Base-by-base conservation (phyloP, 805 yeast genomes). In the Yarrowia sp. region DNA sequence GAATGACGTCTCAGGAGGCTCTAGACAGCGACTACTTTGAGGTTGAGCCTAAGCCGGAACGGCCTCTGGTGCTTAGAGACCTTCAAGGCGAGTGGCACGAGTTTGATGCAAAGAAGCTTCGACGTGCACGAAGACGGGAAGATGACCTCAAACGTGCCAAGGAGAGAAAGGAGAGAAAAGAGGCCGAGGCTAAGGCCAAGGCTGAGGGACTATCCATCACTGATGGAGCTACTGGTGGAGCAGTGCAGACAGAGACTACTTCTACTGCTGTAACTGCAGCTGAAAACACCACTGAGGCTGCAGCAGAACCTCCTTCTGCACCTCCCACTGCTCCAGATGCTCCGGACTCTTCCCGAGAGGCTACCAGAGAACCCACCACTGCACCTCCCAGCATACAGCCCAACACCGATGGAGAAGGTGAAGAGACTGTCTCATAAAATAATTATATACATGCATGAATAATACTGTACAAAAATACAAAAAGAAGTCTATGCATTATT, bases 21-120 rank as follows among this genome's bases (percentile, higher is more conserved):
- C 79, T 95, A 36, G 71, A 79, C 39, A 90, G 90, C 73, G 78
- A 77, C 1, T 95, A 90, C 76, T 95, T 93, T 71, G 73, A 74
- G 2, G 88, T 85, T 55, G 86, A 83, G 7, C 97, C 97, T 0
- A 68, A 70, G 36, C 86, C 89, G 0, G 86, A 82, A 67, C 85
- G 86, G 6, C 78, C 90, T 42, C 74, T 77, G 10, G 80, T 86
- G 64, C 79, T 88, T 68, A 77, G 80, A 33, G 79, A 80, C n/a
- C 75, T 86, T 33, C 42, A 43, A 78, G 96, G 95, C 3, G 98
- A 96, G 74, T 93, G 98, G 95, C 99, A 93, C 73, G 99, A 93
- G 73, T 93, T 88, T 74, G 99, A 93, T 72, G 95, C 97, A 2
- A 92, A 93, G 75, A 87, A 86, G 48, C 18, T 61, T 28, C 35